Base-by-base conservation (phyloP, 2,329 filamentous ascomycete species). In the Coniosporium uncinatum region DNA sequence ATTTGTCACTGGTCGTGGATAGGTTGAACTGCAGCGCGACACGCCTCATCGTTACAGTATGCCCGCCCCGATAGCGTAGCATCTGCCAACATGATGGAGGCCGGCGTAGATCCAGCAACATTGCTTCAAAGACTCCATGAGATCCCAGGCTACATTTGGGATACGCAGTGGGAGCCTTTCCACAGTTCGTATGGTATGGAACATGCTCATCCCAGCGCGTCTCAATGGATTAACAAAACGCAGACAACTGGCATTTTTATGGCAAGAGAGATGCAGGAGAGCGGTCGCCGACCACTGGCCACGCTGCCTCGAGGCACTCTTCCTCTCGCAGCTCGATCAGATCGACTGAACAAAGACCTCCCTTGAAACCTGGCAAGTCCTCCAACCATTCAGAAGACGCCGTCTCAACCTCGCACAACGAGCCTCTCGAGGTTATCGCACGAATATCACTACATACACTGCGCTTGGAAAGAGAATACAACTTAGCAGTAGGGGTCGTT, bases 381-480 rank as follows among this genome's bases (percentile, higher is more conserved):
- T 37, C 13, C 17, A 18, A 22, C n/a, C n/a, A n/a, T n/a, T n/a
- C n/a, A n/a, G n/a, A n/a, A n/a, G n/a, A n/a, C n/a, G n/a, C n/a
- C n/a, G n/a, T n/a, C 22, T 29, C 24, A 8, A 29, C 24, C 24
- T 29, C n/a, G n/a, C n/a, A n/a, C n/a, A n/a, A n/a, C n/a, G n/a
- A n/a, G n/a, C n/a, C n/a, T n/a, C n/a, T n/a, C 80, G 75, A 76
- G 5, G 82, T 96, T 5, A 71, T 95, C 21, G 91, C 89, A 34
- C 81, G 88, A 18, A 74, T 96, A 35, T 95, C 90, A 1, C 83
- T 79, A 46, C 88, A 95, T 63, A 76, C 83, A 14, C 70, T 95
- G 40, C 81, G 90, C 5, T 79, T 96, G 51, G 90, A 97, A 67
- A 76, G 90, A 46, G 84, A 91, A 43, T 96, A 85, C 55, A 86